Conservation (phyloP, 2,329 filamentous ascomycete genomes). For the Arthroderma sp. region DNA sequence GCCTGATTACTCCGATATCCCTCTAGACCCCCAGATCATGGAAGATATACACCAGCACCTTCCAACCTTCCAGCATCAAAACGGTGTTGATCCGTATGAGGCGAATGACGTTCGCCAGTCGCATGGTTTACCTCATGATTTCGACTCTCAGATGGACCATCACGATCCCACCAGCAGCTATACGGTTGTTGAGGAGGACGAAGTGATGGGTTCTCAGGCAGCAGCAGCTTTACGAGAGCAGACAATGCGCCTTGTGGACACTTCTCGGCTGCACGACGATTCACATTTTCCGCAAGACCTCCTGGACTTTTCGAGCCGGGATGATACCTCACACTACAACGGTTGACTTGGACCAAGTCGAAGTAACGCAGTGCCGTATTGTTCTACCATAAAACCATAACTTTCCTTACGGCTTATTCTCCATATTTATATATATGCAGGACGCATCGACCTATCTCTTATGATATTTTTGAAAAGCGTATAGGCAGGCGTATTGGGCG, state of each 20-base stretch:
- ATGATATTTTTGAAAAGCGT: too few species aligned
- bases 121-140: slow-evolving; percentile 22
- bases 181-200: slow-evolving; percentile 29
- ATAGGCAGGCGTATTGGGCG: too few species aligned
- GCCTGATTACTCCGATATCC: slow-evolving; percentile 36
- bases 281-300: slow-evolving; percentile 29
- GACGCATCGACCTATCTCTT: too few species aligned
- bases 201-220: slow-evolving; percentile 23
- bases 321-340: slow-evolving; percentile 24
- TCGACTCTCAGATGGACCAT: slow-evolving; percentile 25
- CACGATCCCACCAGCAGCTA: slow-evolving; percentile 25
- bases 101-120: slow-evolving; percentile 13
- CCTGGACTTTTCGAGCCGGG: slow-evolving; percentile 24
- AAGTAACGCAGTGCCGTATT: too few species aligned
- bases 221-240: slow-evolving; percentile 23
- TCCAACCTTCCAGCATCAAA: slow-evolving; percentile 27
- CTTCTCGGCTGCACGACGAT: slow-evolving; percentile 22
- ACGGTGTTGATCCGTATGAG: slow-evolving; percentile 24
- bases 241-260: slow-evolving; percentile 26
- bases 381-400: too few species aligned
- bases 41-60: slow-evolving; percentile 36
- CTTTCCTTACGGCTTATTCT: too few species aligned
- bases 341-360: slow-evolving; percentile 7
- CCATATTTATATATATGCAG: too few species aligned
- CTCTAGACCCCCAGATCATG: slow-evolving; percentile 51